Evolutionary conservation across 305 asterid species (phyloP), one percentile per base, ranked within the genome.

Genomic region (Rubia tinctorum): DNA sequence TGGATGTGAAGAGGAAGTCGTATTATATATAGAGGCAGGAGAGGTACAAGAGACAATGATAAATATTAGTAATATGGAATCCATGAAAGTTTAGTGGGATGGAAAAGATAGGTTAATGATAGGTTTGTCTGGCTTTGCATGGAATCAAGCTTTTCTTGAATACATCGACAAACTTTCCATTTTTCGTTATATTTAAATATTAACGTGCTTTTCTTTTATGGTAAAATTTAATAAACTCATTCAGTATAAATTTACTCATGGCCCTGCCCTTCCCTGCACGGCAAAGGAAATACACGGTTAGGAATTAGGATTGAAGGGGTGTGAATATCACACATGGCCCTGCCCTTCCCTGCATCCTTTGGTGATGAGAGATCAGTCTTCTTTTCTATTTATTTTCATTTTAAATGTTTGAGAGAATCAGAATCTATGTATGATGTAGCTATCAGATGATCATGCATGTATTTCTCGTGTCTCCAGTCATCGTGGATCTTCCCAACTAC

Each of bases 1-100:
- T 80, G 60, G 42, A 71, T 58, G 69, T n/a, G 42, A 71, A 63
- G 69, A 23, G 44, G 66, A 30, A 1, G 69, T 49, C 58, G 73
- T 84, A 87, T 80, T 78, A 80, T 88, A 71, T 90, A 87, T 90
- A 90, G 43, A 69, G 27, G 82, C 34, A 42, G 71, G 4, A 56
- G 61, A 67, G 49, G 60, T 65, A 69, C 75, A 69, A 22, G 17
- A 25, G 81, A 86, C 80, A 79, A 78, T 55, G 43, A 20, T 20
- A 20, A 76, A 5, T 61, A 59, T 25, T 22, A 23, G 37, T 59
- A 10, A 10, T 59, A 53, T 53, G 60, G 60, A 53, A 53, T 53
- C 60, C 60, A 53, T 53, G 67, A 15, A 12, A 27, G 18, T 62
- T 34, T 63, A 75, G 82, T 77, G 84, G 76, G 49, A 27, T 79